phyloP scores from a whole-genome alignment of 192 early-diverging fungal genomes.

The Rhizoclosmatium globosum region DNA sequence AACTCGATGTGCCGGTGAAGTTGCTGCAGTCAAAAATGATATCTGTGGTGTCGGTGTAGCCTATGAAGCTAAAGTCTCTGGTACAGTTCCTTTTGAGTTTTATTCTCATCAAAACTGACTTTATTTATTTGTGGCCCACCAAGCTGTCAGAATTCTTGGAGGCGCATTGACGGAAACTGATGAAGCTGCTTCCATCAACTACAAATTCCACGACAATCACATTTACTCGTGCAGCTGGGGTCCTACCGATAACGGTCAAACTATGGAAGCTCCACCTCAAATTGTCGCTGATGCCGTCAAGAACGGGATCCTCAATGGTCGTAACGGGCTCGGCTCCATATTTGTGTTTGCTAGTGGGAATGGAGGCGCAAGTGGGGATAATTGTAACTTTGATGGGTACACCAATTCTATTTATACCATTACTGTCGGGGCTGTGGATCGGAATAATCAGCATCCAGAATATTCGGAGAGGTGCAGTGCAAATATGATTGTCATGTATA shows the following conservation, averaged over 20 bases:
- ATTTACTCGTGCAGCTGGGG: constrained; percentile 99
- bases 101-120: background rate
- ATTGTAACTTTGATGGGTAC: constrained; percentile 95
- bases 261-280: constrained; percentile 84
- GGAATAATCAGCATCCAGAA: constrained; percentile 75
- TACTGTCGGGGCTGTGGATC: constrained; percentile 88
- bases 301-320: constrained; percentile 86
- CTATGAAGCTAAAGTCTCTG: constrained; percentile 84
- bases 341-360: constrained; percentile 97
- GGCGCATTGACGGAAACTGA: constrained; percentile 90
- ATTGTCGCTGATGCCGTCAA: constrained; percentile 84
- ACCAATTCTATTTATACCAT: constrained; percentile 96
- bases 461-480: constrained; percentile 92
- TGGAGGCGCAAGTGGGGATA: constrained; percentile 80
- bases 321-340: constrained; percentile 85
- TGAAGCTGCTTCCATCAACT: constrained; percentile 91
- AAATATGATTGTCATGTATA: constrained; percentile 88
- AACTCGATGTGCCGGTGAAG: constrained; percentile 97
- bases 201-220: constrained; percentile 84
- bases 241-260: constrained; percentile 85
- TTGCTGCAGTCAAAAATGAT: constrained; percentile 89
- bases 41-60: constrained; percentile 96
- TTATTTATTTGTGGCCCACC: background rate
- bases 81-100: constrained; percentile 48
- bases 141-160: constrained; percentile 88